These are phyloP conservation scores for Escallonia rubra DNA, from an alignment of 129 eudicot genomes.

Conservation along the genomic window DNA sequence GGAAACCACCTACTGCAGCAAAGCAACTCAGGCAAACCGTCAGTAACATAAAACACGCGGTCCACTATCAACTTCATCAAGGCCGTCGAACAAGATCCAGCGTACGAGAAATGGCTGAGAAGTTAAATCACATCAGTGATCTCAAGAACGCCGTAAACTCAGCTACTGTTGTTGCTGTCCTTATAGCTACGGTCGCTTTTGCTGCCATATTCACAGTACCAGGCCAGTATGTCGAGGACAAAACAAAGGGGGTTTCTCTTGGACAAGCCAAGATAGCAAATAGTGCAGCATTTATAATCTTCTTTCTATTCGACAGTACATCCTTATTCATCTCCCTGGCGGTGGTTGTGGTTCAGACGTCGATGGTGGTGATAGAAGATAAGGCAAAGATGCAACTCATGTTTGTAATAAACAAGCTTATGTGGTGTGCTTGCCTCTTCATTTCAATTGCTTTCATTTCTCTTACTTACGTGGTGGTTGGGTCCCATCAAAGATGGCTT, in stretches of 20 bases:
- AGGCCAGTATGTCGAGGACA: conserved; percentile 47
- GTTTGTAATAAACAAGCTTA: conserved; percentile 65
- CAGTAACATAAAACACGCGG: conserved; percentile 89
- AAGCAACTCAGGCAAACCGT: conserved; percentile 96
- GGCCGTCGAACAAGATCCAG: conserved; percentile 80
- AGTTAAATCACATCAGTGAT: conserved; percentile 79
- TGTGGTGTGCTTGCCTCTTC: conserved; percentile 67
- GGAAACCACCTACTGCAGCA: conserved; percentile 77
- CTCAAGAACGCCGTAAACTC: conserved; percentile 62
- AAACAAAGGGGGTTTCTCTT: conserved; percentile 13
- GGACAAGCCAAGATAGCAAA: conserved; percentile 58
- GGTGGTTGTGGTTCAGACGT: conserved; percentile 66
- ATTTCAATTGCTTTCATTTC: conserved; percentile 59
- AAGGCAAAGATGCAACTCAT: conserved; percentile 59
- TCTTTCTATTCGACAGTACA: conserved; percentile 53
- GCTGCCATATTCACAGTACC: conserved; percentile 70
- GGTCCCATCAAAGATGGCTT: conserved; percentile 48
- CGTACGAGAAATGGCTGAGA: conserved; percentile 75
- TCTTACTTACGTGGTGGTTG: conserved; percentile 58
- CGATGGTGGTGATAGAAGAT: conserved; percentile 62
- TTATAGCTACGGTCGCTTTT: conserved; percentile 66
- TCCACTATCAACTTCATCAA: conserved; percentile 82
- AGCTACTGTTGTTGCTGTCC: conserved; percentile 68
- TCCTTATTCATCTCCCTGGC: conserved; percentile 61
- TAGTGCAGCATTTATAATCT: conserved; percentile 39